Conservation (phyloP, 2,329 filamentous ascomycete species). For the Knoxdaviesia capensis region DNA sequence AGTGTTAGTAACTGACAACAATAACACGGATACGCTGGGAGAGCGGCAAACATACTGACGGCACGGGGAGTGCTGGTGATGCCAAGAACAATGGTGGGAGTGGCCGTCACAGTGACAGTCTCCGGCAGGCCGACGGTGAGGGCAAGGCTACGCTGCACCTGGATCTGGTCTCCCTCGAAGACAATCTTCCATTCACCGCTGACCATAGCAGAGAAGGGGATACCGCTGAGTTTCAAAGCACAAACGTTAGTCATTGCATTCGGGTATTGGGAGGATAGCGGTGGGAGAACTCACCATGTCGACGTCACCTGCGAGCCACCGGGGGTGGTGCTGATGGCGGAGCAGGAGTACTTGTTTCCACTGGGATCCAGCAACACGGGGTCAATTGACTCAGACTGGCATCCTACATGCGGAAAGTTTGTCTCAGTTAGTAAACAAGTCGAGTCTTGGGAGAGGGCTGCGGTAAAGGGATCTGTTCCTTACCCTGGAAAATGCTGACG, state of each 20-base stretch:
- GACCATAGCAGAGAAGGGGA: constrained; percentile 16
- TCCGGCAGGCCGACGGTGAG: constrained; percentile 14
- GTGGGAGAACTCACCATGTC: constrained; percentile 13
- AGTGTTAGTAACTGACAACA: too few species aligned
- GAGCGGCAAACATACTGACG: constrained; percentile 9
- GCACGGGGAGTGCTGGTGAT: constrained; percentile 16
- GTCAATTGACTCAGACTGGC: constrained; percentile 13
- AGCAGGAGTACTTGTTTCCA: constrained; percentile 15
- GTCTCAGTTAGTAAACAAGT: constrained; percentile 1
- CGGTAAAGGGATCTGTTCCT: neutral
- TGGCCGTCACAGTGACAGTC: constrained; percentile 14
- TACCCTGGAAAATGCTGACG: constrained; percentile 17
- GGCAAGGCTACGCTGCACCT: constrained; percentile 15
- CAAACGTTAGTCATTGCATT: neutral
- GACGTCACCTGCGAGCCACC: constrained; percentile 15
- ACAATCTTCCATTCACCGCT: constrained; percentile 17
- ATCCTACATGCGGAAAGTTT: constrained; percentile 9
- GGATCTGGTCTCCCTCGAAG: constrained; percentile 14
- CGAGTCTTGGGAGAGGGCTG: neutral
- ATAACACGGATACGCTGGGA: too few species aligned
- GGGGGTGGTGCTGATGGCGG: constrained; percentile 14
- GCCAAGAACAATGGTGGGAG: constrained; percentile 16
- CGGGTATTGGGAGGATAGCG: neutral
- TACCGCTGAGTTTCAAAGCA: constrained; percentile 9
- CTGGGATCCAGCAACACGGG: constrained; percentile 14